These are phyloP conservation scores for Globisporangium spiculum DNA, from an alignment of 352 stramenopile genomes.

Conservation along the genomic window DNA sequence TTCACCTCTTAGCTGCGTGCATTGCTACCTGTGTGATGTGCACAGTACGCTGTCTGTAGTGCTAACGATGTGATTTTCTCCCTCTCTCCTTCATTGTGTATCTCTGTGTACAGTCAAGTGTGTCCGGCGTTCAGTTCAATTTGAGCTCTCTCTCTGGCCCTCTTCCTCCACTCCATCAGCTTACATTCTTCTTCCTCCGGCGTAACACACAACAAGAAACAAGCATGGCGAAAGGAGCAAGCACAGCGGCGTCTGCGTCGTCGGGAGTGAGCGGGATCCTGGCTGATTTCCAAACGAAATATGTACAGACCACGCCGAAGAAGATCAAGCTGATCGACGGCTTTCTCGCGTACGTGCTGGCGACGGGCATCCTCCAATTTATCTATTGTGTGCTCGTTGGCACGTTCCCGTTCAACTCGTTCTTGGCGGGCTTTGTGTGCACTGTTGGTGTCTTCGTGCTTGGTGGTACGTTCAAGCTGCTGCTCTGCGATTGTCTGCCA, in stretches of 20 bases:
- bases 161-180: background rate
- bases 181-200: background rate
- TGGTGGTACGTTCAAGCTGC: slow-evolving; percentile 44
- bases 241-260: slow-evolving; percentile 29
- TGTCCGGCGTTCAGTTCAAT: slow-evolving; percentile 5
- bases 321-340: slow-evolving; percentile 91
- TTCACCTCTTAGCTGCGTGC: background rate
- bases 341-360: slow-evolving; percentile 88
- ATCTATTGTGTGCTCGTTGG: slow-evolving; percentile 89
- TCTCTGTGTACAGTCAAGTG: background rate
- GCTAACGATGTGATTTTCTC: background rate
- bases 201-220: background rate
- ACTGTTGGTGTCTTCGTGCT: slow-evolving; percentile 90
- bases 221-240: slow-evolving; percentile 23
- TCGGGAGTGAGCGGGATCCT: slow-evolving; percentile 50
- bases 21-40: background rate
- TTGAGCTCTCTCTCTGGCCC: slow-evolving; percentile 1
- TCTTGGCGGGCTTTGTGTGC: slow-evolving; percentile 88
- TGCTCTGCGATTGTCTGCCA: background rate
- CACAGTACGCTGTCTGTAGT: background rate
- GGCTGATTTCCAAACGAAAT: slow-evolving; percentile 64
- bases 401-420: slow-evolving; percentile 92
- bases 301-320: slow-evolving; percentile 81
- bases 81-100: background rate
- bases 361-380: slow-evolving; percentile 89